Evolutionary conservation across 2,329 filamentous ascomycete genomes (phyloP).

Genomic region (Cercospora sojina): DNA sequence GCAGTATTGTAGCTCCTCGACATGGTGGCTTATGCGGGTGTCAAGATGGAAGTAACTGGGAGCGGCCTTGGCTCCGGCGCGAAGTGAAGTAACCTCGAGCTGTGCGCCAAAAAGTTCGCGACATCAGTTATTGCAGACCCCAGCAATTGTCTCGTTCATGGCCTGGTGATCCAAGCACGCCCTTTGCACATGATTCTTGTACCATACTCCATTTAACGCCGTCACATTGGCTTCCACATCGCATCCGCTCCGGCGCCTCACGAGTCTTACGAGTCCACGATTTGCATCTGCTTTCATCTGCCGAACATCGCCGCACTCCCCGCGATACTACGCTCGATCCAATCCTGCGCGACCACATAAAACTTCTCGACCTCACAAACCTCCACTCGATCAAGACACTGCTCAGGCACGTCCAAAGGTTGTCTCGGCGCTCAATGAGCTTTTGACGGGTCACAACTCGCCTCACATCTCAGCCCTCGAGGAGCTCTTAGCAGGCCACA

Average conservation of each 20-base stretch:
- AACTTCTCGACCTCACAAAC: neutral
- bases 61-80: neutral
- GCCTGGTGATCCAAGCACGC: neutral
- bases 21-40: neutral
- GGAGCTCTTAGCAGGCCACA: slow-evolving; percentile 18
- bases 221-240: slow-evolving; percentile 23
- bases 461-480: slow-evolving; percentile 1
- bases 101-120: neutral
- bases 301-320: neutral
- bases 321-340: neutral
- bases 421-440: slow-evolving; percentile 5
- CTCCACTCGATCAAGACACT: neutral
- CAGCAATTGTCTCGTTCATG: neutral
- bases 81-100: neutral
- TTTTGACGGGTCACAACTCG: slow-evolving; percentile 14
- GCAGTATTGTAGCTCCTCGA: neutral
- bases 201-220: neutral
- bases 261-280: slow-evolving; percentile 25
- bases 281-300: neutral
- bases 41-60: neutral
- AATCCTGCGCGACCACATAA: neutral
- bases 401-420: neutral
- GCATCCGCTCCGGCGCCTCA: slow-evolving; percentile 19
- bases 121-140: neutral
- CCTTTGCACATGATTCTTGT: neutral